Base-by-base conservation (phyloP, 2,329 filamentous ascomycete genomes). In the Paracoccidioides brasiliensis region DNA sequence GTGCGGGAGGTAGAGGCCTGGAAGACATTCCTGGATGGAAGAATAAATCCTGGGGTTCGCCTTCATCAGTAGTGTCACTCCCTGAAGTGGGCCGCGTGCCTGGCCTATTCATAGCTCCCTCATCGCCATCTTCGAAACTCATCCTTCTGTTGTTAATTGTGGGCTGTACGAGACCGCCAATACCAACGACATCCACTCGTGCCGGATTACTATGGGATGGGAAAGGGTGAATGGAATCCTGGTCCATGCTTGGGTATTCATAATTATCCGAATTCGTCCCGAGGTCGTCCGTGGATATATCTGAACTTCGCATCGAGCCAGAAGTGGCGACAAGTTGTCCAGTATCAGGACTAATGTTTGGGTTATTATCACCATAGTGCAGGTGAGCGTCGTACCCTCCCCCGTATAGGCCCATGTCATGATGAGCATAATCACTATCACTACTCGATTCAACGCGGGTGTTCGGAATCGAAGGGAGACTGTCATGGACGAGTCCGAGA, bases 51-150 rank as follows among this genome's bases (percentile, higher is more conserved):
- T 86, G 87, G 59, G 89, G 88, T 55, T 90, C 88, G 45, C 86
- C 83, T 60, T 81, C 81, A 40, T 74, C 72, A 0, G 84, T 83
- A 33, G 84, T 87, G 41, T 88, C 83, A 61, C 81, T 83, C 14
- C 70, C 72, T 41, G 76, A 78, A 50, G 69, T 70, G 56, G 75
- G 64, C 55, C 69, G 66, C 51, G 64, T 60, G 62, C 72, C 63
- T 72, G 80, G 63, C 74, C 85, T 60, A 72, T 77, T 56, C 72
- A 79, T 79, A 76, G 66, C 80, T 70, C 48, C 76, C 68, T 97
- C 93, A 62, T 96, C 93, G 1, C 88, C 91, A 67, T 95, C 89
- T 62, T 97, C 91, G 63, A 93, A 96, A 70, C 90, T 96, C 64
- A 90, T 76, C 58, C 89, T 81, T 61, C 90, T 74, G 45, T 69